phyloP scores from a whole-genome alignment of 169 alveolate genomes.

The Plasmodium billcollinsi region DNA sequence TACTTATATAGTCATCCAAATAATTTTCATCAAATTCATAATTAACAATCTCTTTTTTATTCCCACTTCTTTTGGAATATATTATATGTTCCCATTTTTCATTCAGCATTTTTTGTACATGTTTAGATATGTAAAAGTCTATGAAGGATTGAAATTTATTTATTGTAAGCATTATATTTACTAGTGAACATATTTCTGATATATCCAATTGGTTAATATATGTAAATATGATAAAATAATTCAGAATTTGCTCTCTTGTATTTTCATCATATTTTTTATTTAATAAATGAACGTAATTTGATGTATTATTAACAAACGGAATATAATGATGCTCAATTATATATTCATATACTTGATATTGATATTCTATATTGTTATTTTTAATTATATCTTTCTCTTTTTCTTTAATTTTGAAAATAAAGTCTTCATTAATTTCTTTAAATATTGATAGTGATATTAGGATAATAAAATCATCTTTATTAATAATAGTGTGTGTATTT shows the following conservation, averaged over 20 bases:
- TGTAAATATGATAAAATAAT: conserved; percentile 60
- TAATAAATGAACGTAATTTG: conserved; percentile 15
- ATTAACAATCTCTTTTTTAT: not conserved
- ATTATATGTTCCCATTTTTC: not conserved
- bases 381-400: conserved; percentile 5
- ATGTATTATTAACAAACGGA: conserved; percentile 38
- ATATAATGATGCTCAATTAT: conserved; percentile 32
- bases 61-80: not conserved
- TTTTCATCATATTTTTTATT: conserved; percentile 17
- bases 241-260: conserved; percentile 59
- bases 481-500: conserved; percentile 30
- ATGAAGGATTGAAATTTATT: conserved; percentile 42
- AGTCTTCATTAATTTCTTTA: conserved; percentile 59
- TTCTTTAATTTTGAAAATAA: conserved; percentile 37
- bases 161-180: conserved; percentile 26
- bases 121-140: conserved; percentile 66
- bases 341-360: conserved; percentile 32
- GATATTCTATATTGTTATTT: not conserved
- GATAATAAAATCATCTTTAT: conserved; percentile 24
- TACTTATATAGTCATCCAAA: conserved; percentile 53
- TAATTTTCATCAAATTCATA: conserved; percentile 58
- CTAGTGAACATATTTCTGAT: conserved; percentile 25
- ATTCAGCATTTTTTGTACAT: conserved; percentile 26
- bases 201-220: conserved; percentile 46
- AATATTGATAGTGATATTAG: conserved; percentile 47